Evolutionary conservation across 1,284 basidiomycete genomes (phyloP).

Genomic region (Hemileia vastatrix): DNA sequence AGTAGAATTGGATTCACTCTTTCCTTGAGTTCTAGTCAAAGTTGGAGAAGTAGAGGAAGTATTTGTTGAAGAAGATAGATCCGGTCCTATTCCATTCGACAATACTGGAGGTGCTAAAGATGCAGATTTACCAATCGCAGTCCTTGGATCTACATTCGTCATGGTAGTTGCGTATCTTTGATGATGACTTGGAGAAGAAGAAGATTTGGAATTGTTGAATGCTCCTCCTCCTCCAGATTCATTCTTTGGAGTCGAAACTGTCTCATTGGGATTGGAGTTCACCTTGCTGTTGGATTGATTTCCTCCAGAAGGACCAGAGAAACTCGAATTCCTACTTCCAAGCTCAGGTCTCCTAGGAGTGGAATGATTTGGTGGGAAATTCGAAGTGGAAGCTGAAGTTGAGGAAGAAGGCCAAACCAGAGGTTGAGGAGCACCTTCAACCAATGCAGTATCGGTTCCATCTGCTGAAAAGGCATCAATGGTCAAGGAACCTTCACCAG

Average conservation of each 20-base stretch:
- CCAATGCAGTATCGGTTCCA: constrained; percentile 16
- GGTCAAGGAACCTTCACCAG: constrained; percentile 33
- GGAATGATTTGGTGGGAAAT: neutral
- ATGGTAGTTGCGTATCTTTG: neutral
- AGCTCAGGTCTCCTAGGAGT: constrained; percentile 18
- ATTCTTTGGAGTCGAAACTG: too few relatives aligned
- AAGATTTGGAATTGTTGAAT: too few relatives aligned
- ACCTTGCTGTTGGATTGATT: too few relatives aligned
- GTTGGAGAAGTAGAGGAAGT: neutral
- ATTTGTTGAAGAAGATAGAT: neutral
- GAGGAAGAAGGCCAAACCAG: neutral
- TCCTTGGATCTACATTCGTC: neutral
- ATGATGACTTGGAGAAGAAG: neutral
- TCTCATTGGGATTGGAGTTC: too few relatives aligned
- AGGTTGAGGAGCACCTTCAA: constrained; percentile 13
- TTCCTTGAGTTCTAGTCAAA: neutral
- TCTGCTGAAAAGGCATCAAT: constrained; percentile 26
- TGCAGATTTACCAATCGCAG: neutral
- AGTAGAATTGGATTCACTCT: neutral
- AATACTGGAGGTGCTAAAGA: neutral
- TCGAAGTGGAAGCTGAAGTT: neutral
- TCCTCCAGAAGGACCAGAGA: too few relatives aligned
- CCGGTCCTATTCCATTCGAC: neutral
- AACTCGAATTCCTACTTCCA: too few relatives aligned
- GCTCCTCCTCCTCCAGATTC: too few relatives aligned